These are phyloP conservation scores for Gamsiella multidivaricata DNA, from an alignment of 192 early-diverging fungal species.

Conservation along the genomic window DNA sequence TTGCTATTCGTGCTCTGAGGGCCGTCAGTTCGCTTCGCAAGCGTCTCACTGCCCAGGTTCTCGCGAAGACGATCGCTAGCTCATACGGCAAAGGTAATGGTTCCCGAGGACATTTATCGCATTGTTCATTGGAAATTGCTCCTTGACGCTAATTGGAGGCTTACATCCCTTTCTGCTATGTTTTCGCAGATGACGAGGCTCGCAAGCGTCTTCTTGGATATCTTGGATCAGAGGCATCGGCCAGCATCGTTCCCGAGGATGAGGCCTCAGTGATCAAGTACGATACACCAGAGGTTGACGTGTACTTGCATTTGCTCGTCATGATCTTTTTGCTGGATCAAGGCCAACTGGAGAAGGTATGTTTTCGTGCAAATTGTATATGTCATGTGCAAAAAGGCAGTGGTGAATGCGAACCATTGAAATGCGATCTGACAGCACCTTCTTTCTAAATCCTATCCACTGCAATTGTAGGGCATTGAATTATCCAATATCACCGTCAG, in stretches of 20 bases:
- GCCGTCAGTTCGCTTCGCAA: slow-evolving; percentile 83
- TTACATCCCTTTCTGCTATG: not conserved
- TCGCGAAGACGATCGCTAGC: slow-evolving; percentile 69
- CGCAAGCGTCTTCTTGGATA: slow-evolving; percentile 41
- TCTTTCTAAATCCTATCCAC: no score
- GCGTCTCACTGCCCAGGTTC: slow-evolving; percentile 73
- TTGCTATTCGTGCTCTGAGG: slow-evolving; percentile 88
- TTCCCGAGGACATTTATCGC: not conserved
- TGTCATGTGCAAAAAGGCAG: no score
- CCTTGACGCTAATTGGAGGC: no score
- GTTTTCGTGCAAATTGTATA: not conserved
- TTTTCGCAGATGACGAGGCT: slow-evolving; percentile 36
- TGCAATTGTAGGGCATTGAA: slow-evolving; percentile 66
- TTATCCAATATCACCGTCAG: slow-evolving; percentile 75
- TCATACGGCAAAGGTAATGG: slow-evolving; percentile 61
- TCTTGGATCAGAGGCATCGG: slow-evolving; percentile 57
- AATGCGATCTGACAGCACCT: not conserved
- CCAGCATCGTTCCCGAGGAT: slow-evolving; percentile 60
- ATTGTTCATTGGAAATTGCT: not conserved
- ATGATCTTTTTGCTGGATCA: slow-evolving; percentile 87
- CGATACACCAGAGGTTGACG: slow-evolving; percentile 80
- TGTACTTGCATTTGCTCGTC: slow-evolving; percentile 85
- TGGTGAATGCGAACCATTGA: not conserved
- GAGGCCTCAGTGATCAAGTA: slow-evolving; percentile 34
- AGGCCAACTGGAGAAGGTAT: slow-evolving; percentile 74